A percentile compares a stretch with the other conserved stretches of the same genome.
These are phyloP conservation scores for Candida berthetii DNA, from an alignment of 805 yeast species.

Conservation along the genomic window DNA sequence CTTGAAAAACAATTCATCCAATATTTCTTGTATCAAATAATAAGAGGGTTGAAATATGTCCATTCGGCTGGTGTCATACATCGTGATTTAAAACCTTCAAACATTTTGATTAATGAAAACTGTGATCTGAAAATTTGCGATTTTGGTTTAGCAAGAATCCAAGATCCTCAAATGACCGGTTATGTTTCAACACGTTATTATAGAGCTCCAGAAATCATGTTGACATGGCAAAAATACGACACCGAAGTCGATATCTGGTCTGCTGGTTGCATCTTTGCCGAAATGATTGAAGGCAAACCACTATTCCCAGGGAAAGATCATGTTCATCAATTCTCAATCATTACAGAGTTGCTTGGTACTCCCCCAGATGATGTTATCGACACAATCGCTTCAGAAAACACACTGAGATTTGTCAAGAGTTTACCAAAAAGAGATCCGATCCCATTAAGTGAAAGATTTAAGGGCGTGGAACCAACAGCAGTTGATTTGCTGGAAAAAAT, in stretches of 20 bases:
- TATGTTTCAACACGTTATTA: conserved; percentile 94
- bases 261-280: conserved; percentile 95
- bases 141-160: conserved; percentile 93
- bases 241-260: conserved; percentile 98
- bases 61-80: conserved; percentile 92
- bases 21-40: conserved; percentile 91
- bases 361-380: conserved; percentile 96
- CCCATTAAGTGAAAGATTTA: conserved; percentile 78
- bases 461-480: conserved; percentile 76
- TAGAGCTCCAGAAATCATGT: conserved; percentile 97
- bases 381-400: conserved; percentile 93
- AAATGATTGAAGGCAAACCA: conserved; percentile 96
- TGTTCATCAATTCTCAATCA: conserved; percentile 95
- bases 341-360: conserved; percentile 91
- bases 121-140: conserved; percentile 91
- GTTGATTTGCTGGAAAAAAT: conserved; percentile 82
- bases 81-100: conserved; percentile 81
- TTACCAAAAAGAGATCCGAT: conserved; percentile 92
- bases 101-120: conserved; percentile 80
- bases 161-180: conserved; percentile 99
- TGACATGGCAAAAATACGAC: conserved; percentile 97
- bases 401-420: conserved; percentile 88
- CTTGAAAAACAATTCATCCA: conserved; percentile 94
- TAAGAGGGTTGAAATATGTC: conserved; percentile 83
- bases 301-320: conserved; percentile 98